These are phyloP conservation scores for Daphne laureola DNA, from an alignment of 441 rosid genomes.

Conservation along the genomic window DNA sequence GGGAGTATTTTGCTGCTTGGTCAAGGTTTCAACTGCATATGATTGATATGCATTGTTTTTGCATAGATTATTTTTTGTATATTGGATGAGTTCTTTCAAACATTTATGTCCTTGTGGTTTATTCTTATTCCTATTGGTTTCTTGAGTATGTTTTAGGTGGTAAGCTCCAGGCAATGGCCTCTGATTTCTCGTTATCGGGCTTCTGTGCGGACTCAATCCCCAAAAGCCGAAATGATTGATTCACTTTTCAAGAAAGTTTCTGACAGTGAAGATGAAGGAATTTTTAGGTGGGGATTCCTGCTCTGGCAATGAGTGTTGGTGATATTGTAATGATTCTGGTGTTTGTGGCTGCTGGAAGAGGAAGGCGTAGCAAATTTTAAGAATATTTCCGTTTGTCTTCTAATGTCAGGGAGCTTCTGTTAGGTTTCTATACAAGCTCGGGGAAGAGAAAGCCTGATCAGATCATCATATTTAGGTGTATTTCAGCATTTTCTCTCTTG, in stretches of 20 bases:
- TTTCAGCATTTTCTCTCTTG: background rate
- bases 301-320: background rate
- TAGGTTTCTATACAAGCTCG: slow-evolving; percentile 44
- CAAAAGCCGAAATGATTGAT: slow-evolving; percentile 52
- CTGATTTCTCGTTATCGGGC: slow-evolving; percentile 55
- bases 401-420: slow-evolving; percentile 40
- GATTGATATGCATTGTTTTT: no score
- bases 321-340: background rate
- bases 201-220: slow-evolving; percentile 49
- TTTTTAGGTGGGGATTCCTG: slow-evolving; percentile 30
- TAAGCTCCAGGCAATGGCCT: slow-evolving; percentile 60
- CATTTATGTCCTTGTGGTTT: no score
- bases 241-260: slow-evolving; percentile 38
- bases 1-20: no score
- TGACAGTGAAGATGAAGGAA: slow-evolving; percentile 41
- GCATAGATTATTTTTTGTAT: no score
- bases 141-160: slow-evolving; percentile 26
- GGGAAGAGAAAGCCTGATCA: slow-evolving; percentile 47
- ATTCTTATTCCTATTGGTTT: no score
- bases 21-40: no score
- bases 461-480: slow-evolving; percentile 54
- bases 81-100: no score
- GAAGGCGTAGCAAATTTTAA: background rate
- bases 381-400: background rate
- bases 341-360: no score